A percentile compares a stretch with the other conserved stretches of the same genome.
phyloP scores from a whole-genome alignment of 306 rosid genomes.

The Parietaria judaica region DNA sequence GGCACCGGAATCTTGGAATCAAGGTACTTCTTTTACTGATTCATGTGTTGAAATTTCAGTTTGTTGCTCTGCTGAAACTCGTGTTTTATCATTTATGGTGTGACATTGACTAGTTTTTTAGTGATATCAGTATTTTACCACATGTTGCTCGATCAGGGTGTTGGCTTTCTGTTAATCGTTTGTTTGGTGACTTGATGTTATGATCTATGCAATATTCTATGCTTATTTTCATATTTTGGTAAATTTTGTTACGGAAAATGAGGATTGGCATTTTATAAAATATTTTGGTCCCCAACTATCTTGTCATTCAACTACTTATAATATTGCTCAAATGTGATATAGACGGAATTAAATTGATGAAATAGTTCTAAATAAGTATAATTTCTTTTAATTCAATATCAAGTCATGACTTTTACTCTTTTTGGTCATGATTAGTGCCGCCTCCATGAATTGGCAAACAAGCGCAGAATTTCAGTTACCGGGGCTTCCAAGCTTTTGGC shows the following conservation, averaged over 20 bases:
- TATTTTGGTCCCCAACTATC: not conserved
- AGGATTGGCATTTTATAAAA: too few species aligned
- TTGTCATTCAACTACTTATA: not conserved
- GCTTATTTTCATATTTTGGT: too few species aligned
- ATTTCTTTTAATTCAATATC: not conserved
- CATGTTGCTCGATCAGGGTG: too few species aligned
- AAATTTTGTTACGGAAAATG: too few species aligned
- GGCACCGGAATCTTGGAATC: slow-evolving; percentile 46
- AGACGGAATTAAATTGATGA: not conserved
- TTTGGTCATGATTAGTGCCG: slow-evolving; percentile 43
- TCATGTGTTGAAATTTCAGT: not conserved
- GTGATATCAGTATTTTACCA: too few species aligned
- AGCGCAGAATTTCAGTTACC: slow-evolving; percentile 87
- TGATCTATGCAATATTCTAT: too few species aligned
- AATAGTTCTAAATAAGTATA: not conserved
- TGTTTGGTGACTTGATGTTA: too few species aligned
- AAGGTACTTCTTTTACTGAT: slow-evolving; percentile 20
- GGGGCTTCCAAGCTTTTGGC: slow-evolving; percentile 95
- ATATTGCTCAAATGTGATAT: not conserved
- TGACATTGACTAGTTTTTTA: too few species aligned
- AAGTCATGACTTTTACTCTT: slow-evolving; percentile 6
- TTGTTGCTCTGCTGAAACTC: not conserved
- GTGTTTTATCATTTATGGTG: too few species aligned
- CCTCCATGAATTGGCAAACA: slow-evolving; percentile 85
- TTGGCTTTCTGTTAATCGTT: not conserved